Conservation (phyloP, 805 yeast species). For the Candida ovalis region DNA sequence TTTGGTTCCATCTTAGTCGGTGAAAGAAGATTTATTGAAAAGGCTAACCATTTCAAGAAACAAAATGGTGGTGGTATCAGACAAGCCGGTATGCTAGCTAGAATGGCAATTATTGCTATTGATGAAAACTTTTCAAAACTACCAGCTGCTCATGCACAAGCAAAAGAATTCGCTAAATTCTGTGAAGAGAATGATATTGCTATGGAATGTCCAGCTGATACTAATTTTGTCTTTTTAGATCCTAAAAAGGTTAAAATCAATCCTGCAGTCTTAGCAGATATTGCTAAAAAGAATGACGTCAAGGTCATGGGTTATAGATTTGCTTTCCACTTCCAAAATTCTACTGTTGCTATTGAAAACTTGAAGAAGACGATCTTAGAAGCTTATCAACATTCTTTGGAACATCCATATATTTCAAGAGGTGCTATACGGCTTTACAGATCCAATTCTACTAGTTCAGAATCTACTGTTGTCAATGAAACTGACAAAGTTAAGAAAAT, state of each 20-base stretch:
- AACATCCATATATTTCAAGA: conserved; percentile 45
- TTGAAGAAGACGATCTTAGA: conserved; percentile 55
- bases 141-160: conserved; percentile 42
- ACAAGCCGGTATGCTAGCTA: conserved; percentile 75
- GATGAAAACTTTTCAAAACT: conserved; percentile 64
- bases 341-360: conserved; percentile 48
- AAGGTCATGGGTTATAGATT: conserved; percentile 70
- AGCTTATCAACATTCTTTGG: conserved; percentile 48
- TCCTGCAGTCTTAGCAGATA: conserved; percentile 44
- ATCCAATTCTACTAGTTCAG: conserved; percentile 11
- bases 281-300: conserved; percentile 56
- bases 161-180: conserved; percentile 45
- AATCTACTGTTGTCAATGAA: conserved; percentile 14
- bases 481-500: conserved; percentile 4
- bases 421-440: conserved; percentile 38
- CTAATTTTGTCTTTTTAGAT: conserved; percentile 79
- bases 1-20: conserved; percentile 85
- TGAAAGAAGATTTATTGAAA: conserved; percentile 48
- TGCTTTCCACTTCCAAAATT: conserved; percentile 72
- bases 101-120: conserved; percentile 73
- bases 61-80: conserved; percentile 91
- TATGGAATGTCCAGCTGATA: conserved; percentile 68
- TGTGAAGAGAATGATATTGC: conserved; percentile 51
- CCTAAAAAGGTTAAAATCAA: conserved; percentile 49
- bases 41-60: conserved; percentile 78